Evolutionary conservation across 768 basidiomycete species (phyloP).

Genomic region (Pholiota conissans): DNA sequence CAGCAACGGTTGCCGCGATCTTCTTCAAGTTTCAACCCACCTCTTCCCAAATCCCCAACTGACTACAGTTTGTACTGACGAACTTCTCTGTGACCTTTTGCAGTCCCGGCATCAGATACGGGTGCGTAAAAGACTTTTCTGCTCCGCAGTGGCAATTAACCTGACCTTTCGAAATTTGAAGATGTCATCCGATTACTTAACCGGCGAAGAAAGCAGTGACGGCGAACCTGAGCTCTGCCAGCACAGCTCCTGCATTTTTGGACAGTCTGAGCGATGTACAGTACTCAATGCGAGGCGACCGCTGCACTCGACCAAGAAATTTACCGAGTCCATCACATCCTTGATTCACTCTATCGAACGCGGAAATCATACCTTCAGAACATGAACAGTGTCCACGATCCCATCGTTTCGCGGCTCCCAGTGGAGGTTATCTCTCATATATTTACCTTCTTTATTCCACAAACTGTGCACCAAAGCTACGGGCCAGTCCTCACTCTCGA

Average conservation of each 20-base stretch:
- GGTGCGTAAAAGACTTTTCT: no score
- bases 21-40: no score
- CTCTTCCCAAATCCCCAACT: no score
- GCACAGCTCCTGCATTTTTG: background rate
- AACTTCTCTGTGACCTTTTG: no score
- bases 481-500: background rate
- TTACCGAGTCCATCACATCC: background rate
- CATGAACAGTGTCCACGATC: background rate
- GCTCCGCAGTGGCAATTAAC: no score
- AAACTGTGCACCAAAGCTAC: background rate
- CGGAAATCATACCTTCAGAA: background rate
- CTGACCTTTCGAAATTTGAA: no score
- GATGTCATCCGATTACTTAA: background rate
- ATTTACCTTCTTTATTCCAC: background rate
- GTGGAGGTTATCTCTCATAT: background rate
- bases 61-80: no score
- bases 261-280: background rate
- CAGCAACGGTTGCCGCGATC: no score
- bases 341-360: background rate
- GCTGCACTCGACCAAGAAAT: background rate
- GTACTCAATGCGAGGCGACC: background rate
- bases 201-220: background rate
- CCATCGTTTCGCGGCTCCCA: background rate
- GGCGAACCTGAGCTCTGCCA: background rate
- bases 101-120: no score